Conservation (phyloP, 768 basidiomycete species). For the Russula earlei region DNA sequence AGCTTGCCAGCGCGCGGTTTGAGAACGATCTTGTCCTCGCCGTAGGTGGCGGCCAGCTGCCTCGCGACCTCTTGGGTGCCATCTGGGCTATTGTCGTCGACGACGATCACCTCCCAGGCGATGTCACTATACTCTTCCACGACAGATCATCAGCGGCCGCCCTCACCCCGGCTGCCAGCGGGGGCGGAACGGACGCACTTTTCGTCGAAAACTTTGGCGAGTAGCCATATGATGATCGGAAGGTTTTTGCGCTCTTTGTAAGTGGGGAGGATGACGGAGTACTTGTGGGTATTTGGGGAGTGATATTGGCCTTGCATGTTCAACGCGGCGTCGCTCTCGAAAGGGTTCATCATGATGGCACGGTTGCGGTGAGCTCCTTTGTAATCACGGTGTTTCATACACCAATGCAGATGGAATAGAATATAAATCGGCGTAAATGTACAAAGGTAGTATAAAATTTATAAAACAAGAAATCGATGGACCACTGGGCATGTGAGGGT, state of each 20-base stretch:
- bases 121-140: slow-evolving; percentile 41
- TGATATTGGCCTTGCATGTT: slow-evolving; percentile 50
- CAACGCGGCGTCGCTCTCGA: slow-evolving; percentile 44
- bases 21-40: slow-evolving; percentile 77
- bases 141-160: slow-evolving; percentile 3
- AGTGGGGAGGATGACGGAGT: slow-evolving; percentile 88
- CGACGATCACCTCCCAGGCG: slow-evolving; percentile 82
- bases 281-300: slow-evolving; percentile 46
- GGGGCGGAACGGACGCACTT: slow-evolving; percentile 41
- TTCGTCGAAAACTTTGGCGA: slow-evolving; percentile 66
- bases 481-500: no score
- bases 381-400: no score
- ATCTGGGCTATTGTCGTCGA: slow-evolving; percentile 89
- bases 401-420: no score
- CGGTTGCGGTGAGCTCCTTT: background rate
- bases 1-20: slow-evolving; percentile 87
- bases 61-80: slow-evolving; percentile 83
- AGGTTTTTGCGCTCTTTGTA: slow-evolving; percentile 93
- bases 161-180: no score
- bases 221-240: slow-evolving; percentile 78
- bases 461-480: no score
- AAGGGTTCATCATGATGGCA: slow-evolving; percentile 48
- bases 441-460: no score
- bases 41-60: slow-evolving; percentile 71
- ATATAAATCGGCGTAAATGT: no score